Evolutionary conservation across 345 rosid species (phyloP).

Genomic region (Rhodomyrtus tomentosa): DNA sequence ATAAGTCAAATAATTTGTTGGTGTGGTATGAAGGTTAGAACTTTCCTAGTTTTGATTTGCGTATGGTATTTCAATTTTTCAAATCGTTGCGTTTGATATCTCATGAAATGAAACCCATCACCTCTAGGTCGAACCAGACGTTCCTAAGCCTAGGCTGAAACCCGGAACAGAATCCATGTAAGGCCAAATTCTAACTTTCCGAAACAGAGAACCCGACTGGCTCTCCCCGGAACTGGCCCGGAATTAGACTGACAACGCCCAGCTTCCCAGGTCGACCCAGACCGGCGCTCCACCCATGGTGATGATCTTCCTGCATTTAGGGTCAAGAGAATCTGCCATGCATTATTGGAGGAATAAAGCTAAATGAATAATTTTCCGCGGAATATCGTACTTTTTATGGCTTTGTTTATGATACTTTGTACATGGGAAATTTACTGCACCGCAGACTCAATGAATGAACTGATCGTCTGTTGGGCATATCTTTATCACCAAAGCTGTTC

Average conservation of each 20-base stretch:
- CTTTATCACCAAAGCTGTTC: neutral
- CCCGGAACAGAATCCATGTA: neutral
- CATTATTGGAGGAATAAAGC: neutral
- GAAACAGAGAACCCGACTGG: neutral
- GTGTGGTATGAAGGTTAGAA: neutral
- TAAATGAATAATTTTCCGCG: neutral
- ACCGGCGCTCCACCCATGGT: neutral
- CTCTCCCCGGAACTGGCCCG: neutral
- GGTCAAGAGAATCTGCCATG: neutral
- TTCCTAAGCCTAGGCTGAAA: neutral
- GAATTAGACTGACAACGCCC: neutral
- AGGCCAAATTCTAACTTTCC: neutral
- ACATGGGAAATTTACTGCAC: neutral
- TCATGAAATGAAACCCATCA: neutral
- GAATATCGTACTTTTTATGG: neutral
- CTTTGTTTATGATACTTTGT: neutral
- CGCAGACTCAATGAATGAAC: neutral
- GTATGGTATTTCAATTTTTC: neutral
- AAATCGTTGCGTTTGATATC: neutral
- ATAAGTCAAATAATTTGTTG: neutral
- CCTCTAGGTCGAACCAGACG: neutral
- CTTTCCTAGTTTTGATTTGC: neutral
- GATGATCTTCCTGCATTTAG: neutral
- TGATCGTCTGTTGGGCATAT: neutral
- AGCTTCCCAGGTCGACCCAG: neutral